Percentiles rank a stretch among this genome's conserved stretches.
phyloP scores from a whole-genome alignment of 805 yeast genomes.

The Ogataea ganodermae region DNA sequence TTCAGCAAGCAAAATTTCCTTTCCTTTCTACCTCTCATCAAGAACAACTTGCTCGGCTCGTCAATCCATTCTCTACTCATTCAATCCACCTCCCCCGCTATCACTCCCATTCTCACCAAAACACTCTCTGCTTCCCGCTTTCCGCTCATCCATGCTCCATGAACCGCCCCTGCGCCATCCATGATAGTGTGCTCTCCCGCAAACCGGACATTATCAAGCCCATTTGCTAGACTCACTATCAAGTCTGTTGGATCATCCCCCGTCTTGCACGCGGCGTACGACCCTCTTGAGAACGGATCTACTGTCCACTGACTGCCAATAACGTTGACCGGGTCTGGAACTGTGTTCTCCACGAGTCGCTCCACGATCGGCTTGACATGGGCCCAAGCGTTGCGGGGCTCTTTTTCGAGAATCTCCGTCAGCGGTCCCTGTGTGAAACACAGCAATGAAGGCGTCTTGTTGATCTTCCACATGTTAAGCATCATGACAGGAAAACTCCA shows the following conservation, averaged over 20 bases:
- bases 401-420: slow-evolving; percentile 57
- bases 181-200: slow-evolving; percentile 89
- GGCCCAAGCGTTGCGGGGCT: slow-evolving; percentile 57
- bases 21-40: no score
- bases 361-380: slow-evolving; percentile 56
- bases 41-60: no score
- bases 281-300: slow-evolving; percentile 79
- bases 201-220: slow-evolving; percentile 64
- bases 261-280: slow-evolving; percentile 71
- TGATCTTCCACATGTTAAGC: slow-evolving; percentile 58
- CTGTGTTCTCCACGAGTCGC: slow-evolving; percentile 13
- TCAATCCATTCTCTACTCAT: no score
- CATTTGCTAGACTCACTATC: slow-evolving; percentile 61
- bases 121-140: slow-evolving; percentile 32
- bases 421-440: slow-evolving; percentile 71
- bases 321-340: slow-evolving; percentile 40
- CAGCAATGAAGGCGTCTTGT: slow-evolving; percentile 55
- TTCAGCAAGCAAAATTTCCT: no score
- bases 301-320: slow-evolving; percentile 73
- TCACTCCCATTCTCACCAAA: slow-evolving; percentile 23
- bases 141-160: slow-evolving; percentile 84
- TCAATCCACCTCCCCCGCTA: slow-evolving; percentile 45
- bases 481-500: slow-evolving; percentile 64
- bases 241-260: slow-evolving; percentile 70
- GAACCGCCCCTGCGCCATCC: slow-evolving; percentile 91